These are phyloP conservation scores for Diaporthe nobilis DNA, from an alignment of 2,329 filamentous ascomycete species.

Conservation along the genomic window DNA sequence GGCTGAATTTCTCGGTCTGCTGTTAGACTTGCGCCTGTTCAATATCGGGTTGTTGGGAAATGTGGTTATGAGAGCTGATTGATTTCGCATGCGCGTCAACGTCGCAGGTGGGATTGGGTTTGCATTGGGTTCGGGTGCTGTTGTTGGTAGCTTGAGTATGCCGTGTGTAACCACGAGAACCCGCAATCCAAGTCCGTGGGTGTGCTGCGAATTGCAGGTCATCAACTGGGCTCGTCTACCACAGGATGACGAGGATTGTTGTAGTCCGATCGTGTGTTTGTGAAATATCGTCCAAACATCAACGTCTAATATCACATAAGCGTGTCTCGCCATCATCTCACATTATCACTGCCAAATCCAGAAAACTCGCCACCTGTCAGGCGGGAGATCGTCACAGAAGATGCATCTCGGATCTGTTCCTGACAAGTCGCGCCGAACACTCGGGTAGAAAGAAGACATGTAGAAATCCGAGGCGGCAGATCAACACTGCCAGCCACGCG, in stretches of 20 bases:
- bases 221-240: background rate
- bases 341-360: background rate
- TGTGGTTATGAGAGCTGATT: background rate
- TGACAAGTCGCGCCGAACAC: background rate
- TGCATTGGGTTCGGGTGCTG: background rate
- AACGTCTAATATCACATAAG: background rate
- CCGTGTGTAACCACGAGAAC: background rate
- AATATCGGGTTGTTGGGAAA: background rate
- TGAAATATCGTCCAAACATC: background rate
- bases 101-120: background rate
- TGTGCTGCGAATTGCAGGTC: background rate
- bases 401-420: background rate
- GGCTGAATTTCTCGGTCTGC: slow-evolving; percentile 8
- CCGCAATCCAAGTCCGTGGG: background rate
- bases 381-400: slow-evolving; percentile 11
- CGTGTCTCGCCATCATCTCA: background rate
- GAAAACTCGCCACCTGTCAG: background rate
- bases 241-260: too few species aligned
- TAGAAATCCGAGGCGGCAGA: background rate
- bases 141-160: background rate
- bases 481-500: background rate
- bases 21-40: slow-evolving; percentile 6
- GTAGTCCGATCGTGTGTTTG: background rate
- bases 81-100: background rate
- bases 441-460: background rate